Base-by-base conservation (phyloP, 1,139 yeast species). In the Lodderomyces margitis region DNA sequence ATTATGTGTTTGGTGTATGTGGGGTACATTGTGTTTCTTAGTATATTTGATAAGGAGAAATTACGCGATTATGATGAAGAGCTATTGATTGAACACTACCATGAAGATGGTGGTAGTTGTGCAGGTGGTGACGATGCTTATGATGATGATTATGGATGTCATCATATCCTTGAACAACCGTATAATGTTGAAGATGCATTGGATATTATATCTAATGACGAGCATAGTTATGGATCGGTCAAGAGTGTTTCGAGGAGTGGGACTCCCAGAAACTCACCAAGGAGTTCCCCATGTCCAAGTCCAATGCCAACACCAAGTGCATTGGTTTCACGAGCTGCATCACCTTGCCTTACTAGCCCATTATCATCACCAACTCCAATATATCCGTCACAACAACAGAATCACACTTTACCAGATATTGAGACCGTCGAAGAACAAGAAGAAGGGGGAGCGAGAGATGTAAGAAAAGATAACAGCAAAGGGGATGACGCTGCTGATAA, bases 1-100 rank as follows among this genome's bases (percentile, higher is more conserved):
- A 34, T 59, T 1, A 74, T 81, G 80, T 55, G 71, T 1, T 12
- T 51, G 2, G 48, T 70, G 25, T 77, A 74, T 54, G 40, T 62
- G 12, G 32, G 55, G 1, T 77, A 76, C 46, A 62, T 77, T 4
- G 32, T 50, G 3, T 59, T 59, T 42, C 48, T 69, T 21, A 61
- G 63, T 27, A 45, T 48, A 36, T 50, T 44, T 38, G 58, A 58
- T 35, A 56, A 55, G 37, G 54, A 51, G 2, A 44, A 50, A 27
- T 45, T 52, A 20, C 40, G 37, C 15, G 46, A 42, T n/a, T 43
- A 46, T 20, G 46, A 45, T 21, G 54, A 55, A 19, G 53, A 47
- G 36, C 35, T 43, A 12, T 30, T 47, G 12, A 43, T 46, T 27
- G 40, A 41, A 5, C 44, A 42, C 30, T 36, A 43, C 31, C 46